Percentiles rank a stretch among this genome's conserved stretches.
phyloP scores from a whole-genome alignment of 1,139 yeast species.

The Debaryomyces coudertii region DNA sequence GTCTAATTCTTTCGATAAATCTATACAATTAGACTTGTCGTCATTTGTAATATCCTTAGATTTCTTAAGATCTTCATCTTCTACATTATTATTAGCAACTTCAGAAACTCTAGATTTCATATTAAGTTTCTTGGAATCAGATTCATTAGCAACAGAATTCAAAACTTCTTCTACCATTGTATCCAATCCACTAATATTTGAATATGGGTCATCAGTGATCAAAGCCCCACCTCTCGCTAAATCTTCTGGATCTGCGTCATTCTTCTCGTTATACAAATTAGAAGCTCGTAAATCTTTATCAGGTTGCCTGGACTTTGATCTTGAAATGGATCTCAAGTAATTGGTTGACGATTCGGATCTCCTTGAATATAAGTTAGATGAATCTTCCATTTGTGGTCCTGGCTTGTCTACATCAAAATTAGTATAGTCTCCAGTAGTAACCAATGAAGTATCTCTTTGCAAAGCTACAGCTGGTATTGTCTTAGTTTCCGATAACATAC shows the following conservation, averaged over 20 bases:
- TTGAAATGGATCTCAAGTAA: constrained; percentile 62
- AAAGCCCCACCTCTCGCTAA: constrained; percentile 50
- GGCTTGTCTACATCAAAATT: constrained; percentile 50
- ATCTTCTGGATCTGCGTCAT: constrained; percentile 45
- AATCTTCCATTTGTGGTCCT: constrained; percentile 15
- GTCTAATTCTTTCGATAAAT: neutral
- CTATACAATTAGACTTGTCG: neutral
- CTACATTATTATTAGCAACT: neutral
- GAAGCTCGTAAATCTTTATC: constrained; percentile 33
- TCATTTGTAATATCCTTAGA: neutral
- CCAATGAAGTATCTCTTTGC: constrained; percentile 45
- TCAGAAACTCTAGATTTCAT: constrained; percentile 6
- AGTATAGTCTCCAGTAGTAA: constrained; percentile 54
- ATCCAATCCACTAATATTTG: constrained; percentile 43
- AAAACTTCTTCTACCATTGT: constrained; percentile 46
- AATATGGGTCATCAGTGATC: constrained; percentile 51
- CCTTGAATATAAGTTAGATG: constrained; percentile 28
- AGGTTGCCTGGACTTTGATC: constrained; percentile 59
- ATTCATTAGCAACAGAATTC: constrained; percentile 15
- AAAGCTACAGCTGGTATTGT: constrained; percentile 13
- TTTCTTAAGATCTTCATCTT: neutral
- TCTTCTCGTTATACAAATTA: constrained; percentile 33
- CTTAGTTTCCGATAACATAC: constrained; percentile 17
- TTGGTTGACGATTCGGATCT: constrained; percentile 45
- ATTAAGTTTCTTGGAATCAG: neutral